A percentile compares a stretch with the other conserved stretches of the same genome.
Conservation (phyloP, 2,329 filamentous ascomycete genomes). For the Trichoderma sp. region DNA sequence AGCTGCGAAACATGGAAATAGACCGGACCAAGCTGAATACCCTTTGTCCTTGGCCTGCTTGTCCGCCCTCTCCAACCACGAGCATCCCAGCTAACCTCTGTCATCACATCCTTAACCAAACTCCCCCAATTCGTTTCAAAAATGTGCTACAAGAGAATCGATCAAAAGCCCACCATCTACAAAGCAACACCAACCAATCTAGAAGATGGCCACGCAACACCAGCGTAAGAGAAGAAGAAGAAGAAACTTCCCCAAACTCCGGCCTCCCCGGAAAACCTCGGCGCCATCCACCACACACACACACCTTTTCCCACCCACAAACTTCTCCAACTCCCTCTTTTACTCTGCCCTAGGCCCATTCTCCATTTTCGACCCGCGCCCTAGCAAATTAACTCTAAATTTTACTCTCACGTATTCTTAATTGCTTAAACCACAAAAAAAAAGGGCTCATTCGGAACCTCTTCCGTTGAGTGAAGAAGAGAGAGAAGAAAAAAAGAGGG, state of each 20-base stretch:
- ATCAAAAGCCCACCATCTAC: background rate
- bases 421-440: background rate
- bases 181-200: background rate
- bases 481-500: background rate
- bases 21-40: background rate
- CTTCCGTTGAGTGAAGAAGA: background rate
- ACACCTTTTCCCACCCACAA: background rate
- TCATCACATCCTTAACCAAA: background rate
- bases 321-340: background rate
- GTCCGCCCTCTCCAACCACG: background rate
- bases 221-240: background rate
- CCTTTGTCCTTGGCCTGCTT: background rate
- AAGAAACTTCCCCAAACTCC: background rate
- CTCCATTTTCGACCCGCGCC: background rate
- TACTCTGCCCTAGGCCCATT: background rate
- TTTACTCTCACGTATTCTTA: background rate
- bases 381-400: conserved; percentile 1
- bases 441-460: background rate
- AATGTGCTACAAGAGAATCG: background rate
- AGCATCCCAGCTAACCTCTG: background rate
- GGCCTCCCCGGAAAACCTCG: background rate
- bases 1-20: background rate
- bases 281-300: background rate
- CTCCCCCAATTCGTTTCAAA: background rate
- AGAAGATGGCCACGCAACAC: background rate